These are phyloP conservation scores for Hydrangea macrophylla DNA, from an alignment of 148 eudicot species.

Conservation along the genomic window DNA sequence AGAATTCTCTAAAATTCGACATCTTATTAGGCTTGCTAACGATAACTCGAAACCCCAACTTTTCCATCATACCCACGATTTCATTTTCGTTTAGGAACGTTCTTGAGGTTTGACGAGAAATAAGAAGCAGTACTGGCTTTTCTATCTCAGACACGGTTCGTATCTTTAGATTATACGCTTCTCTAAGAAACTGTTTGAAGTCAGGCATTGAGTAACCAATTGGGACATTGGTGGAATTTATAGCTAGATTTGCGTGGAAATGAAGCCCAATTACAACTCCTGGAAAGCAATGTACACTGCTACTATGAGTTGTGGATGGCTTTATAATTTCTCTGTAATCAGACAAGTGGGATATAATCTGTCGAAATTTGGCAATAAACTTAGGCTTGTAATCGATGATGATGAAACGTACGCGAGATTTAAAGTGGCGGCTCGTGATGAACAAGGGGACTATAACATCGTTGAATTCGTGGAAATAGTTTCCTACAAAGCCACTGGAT, in stretches of 20 bases:
- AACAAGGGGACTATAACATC: slow-evolving; percentile 57
- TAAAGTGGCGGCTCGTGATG: slow-evolving; percentile 42
- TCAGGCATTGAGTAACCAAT: slow-evolving; percentile 30
- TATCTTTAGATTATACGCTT: slow-evolving; percentile 26
- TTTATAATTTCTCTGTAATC: slow-evolving; percentile 28
- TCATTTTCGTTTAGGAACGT: slow-evolving; percentile 36
- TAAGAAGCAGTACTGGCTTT: slow-evolving; percentile 29
- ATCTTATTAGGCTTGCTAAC: slow-evolving; percentile 16
- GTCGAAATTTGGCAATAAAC: slow-evolving; percentile 30
- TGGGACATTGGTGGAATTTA: slow-evolving; percentile 30
- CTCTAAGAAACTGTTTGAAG: slow-evolving; percentile 37
- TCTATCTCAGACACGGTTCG: slow-evolving; percentile 4
- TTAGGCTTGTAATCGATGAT: slow-evolving; percentile 34
- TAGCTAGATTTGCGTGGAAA: slow-evolving; percentile 34
- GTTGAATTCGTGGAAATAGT: slow-evolving; percentile 50
- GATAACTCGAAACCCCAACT: slow-evolving; percentile 38
- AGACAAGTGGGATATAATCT: slow-evolving; percentile 35
- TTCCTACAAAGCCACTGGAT: slow-evolving; percentile 45
- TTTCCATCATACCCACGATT: slow-evolving; percentile 37
- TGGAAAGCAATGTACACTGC: slow-evolving; percentile 55
- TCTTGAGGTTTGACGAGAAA: slow-evolving; percentile 47
- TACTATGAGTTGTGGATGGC: slow-evolving; percentile 23
- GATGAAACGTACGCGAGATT: slow-evolving; percentile 31
- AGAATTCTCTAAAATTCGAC: slow-evolving; percentile 30
- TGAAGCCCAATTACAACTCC: slow-evolving; percentile 54